Evolutionary conservation across 1,284 basidiomycete species (phyloP).

Genomic region (Phaffia rhodozyma): DNA sequence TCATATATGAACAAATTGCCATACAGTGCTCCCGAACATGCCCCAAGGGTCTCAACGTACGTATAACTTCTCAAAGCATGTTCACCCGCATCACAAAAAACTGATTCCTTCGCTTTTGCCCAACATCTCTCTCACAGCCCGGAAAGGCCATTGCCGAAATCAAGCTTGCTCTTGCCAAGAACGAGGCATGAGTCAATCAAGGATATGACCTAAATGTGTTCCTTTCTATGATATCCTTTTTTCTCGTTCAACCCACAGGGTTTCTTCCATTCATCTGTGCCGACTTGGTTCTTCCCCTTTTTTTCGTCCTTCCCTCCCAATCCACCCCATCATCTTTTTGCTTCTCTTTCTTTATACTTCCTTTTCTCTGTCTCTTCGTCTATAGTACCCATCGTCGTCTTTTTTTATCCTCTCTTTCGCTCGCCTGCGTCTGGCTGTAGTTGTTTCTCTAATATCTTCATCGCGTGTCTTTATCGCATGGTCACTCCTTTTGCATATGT

Average conservation of each 20-base stretch:
- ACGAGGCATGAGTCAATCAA: constrained; percentile 37
- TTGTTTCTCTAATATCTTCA: constrained; percentile 11
- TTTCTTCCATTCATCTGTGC: no score
- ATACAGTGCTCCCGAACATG: constrained; percentile 67
- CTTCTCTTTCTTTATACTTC: no score
- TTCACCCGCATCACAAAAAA: background rate
- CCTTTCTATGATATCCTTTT: no score
- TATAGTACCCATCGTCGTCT: no score
- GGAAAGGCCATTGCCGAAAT: constrained; percentile 70
- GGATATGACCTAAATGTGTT: background rate
- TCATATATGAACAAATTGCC: background rate
- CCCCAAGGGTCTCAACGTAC: constrained; percentile 91
- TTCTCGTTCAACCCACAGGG: no score
- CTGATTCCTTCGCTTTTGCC: background rate
- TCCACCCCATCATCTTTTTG: no score
- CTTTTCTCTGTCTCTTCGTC: no score
- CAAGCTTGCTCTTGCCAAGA: constrained; percentile 66
- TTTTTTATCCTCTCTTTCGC: background rate
- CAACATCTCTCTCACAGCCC: background rate
- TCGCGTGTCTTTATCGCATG: background rate
- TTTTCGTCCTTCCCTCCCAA: no score
- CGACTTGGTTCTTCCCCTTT: no score
- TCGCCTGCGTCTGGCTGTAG: constrained; percentile 10
- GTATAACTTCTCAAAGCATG: constrained; percentile 27
- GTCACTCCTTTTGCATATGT: no score